Conservation (phyloP, 805 yeast genomes). For the Pichia rugopelliculosa region DNA sequence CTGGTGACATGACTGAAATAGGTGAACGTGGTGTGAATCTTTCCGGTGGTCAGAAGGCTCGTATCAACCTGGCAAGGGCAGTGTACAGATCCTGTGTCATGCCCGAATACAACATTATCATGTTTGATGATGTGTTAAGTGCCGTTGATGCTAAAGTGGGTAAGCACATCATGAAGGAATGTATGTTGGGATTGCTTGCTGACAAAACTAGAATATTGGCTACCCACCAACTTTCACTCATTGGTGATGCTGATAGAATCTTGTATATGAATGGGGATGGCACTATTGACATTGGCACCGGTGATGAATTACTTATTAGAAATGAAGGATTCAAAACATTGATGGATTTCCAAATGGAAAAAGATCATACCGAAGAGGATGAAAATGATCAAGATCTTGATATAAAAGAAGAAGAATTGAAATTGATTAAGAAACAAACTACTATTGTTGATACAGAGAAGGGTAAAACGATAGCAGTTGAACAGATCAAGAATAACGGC, state of each 20-base stretch:
- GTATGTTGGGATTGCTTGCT: constrained; percentile 50
- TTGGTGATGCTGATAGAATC: constrained; percentile 60
- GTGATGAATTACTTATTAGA: constrained; percentile 40
- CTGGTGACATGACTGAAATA: constrained; percentile 71
- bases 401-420: constrained; percentile 15
- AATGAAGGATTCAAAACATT: constrained; percentile 44
- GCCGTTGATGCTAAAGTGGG: constrained; percentile 88
- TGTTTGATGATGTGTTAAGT: constrained; percentile 73
- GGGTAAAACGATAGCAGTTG: constrained; percentile 27
- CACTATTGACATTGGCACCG: constrained; percentile 50
- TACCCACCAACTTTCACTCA: constrained; percentile 72
- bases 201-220: constrained; percentile 65
- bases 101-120: constrained; percentile 54
- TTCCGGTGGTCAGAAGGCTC: constrained; percentile 85
- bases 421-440: constrained; percentile 18
- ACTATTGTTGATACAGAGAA: constrained; percentile 24
- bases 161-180: constrained; percentile 63
- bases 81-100: constrained; percentile 36
- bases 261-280: constrained; percentile 62
- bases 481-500: constrained; percentile 27
- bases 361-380: constrained; percentile 17
- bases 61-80: constrained; percentile 72
- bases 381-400: constrained; percentile 20
- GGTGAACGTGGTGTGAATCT: constrained; percentile 83
- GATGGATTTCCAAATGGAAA: constrained; percentile 33